These are phyloP conservation scores for Coemansia sp. DNA, from an alignment of 192 early-diverging fungal genomes.

Conservation along the genomic window DNA sequence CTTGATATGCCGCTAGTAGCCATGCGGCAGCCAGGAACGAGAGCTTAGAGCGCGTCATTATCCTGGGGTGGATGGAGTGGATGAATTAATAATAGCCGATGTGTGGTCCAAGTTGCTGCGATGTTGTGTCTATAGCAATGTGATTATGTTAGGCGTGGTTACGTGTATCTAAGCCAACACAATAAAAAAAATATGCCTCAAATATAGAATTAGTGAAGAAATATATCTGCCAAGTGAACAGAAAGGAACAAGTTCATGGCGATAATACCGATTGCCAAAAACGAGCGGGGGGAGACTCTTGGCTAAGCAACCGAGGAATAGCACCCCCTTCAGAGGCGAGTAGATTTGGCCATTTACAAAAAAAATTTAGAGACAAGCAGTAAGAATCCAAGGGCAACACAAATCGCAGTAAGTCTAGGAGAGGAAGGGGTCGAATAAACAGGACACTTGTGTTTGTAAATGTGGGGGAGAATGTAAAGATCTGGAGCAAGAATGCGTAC, in stretches of 20 bases:
- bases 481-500: conserved; percentile 6
- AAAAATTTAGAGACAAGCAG: background rate
- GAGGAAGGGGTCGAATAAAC: background rate
- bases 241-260: background rate
- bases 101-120: background rate
- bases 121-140: background rate
- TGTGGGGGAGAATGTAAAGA: background rate
- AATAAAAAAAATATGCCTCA: background rate
- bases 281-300: background rate
- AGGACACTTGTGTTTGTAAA: conserved; percentile 8
- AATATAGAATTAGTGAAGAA: background rate
- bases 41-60: conserved; percentile 52
- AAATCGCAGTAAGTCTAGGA: background rate
- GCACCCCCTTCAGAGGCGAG: background rate
- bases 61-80: background rate
- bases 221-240: background rate
- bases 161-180: background rate
- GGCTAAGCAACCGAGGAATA: conserved; percentile 3
- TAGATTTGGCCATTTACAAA: background rate
- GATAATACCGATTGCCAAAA: background rate
- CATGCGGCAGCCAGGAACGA: conserved; percentile 52
- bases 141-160: background rate
- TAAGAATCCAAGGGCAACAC: background rate
- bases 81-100: background rate
- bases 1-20: conserved; percentile 47